Percentiles rank a stretch among this genome's conserved stretches.
Evolutionary conservation across 768 basidiomycete genomes (phyloP).

Genomic region (Phallus indusiatus): DNA sequence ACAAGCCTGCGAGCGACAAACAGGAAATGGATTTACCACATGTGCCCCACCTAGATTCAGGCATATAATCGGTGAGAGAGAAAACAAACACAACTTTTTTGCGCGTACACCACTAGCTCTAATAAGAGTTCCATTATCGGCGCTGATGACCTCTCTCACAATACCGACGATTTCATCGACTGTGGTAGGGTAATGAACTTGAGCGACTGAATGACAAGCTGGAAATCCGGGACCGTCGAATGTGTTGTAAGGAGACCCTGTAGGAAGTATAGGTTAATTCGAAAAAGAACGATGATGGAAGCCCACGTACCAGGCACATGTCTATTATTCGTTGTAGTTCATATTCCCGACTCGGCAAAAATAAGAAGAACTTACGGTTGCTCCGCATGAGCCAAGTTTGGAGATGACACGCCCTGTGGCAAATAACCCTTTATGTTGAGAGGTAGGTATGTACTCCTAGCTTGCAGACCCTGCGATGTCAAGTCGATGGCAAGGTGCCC

Average conservation of each 20-base stretch:
- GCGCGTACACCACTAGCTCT: constrained; percentile 7
- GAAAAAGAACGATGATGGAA: neutral
- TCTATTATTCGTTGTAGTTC: neutral
- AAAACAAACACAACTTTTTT: neutral
- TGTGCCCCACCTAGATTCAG: constrained; percentile 4
- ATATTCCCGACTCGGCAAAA: neutral
- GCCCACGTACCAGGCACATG: neutral
- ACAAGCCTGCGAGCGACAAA: neutral
- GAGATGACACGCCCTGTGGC: neutral
- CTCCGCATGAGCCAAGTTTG: too few relatives aligned
- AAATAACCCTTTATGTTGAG: neutral
- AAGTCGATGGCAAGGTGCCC: neutral
- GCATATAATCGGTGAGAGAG: neutral
- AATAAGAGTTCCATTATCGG: constrained; percentile 7
- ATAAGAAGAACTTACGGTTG: neutral
- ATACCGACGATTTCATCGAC: constrained; percentile 8
- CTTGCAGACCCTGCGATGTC: neutral
- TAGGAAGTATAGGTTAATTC: neutral
- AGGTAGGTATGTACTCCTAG: neutral
- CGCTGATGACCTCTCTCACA: constrained; percentile 4
- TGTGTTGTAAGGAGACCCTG: constrained; percentile 3
- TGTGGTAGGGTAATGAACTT: constrained; percentile 2
- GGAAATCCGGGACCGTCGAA: constrained; percentile 10
- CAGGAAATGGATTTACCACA: neutral
- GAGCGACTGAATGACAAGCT: constrained; percentile 8